These are phyloP conservation scores for Malus sylvestris DNA, from an alignment of 306 rosid genomes.

Conservation along the genomic window DNA sequence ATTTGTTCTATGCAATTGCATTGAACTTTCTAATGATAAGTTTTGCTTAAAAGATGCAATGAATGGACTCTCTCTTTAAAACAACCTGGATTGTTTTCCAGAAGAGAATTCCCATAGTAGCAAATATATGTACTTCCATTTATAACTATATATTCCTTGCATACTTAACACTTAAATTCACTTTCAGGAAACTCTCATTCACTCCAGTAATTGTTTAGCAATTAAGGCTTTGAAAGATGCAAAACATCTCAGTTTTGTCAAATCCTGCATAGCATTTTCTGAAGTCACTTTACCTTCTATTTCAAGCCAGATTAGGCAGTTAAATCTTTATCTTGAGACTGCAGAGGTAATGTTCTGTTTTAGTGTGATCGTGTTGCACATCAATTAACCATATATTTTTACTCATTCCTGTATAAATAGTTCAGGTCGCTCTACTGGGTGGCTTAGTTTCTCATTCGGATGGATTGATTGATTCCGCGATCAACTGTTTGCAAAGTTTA, in stretches of 20 bases:
- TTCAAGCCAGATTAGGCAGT: constrained; percentile 46
- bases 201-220: constrained; percentile 73
- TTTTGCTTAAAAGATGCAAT: not conserved
- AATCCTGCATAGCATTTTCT: constrained; percentile 78
- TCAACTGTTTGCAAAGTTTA: constrained; percentile 50
- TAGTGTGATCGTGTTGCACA: not conserved
- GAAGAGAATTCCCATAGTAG: not conserved
- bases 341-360: constrained; percentile 54
- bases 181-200: constrained; percentile 82
- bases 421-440: constrained; percentile 66
- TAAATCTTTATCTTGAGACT: constrained; percentile 84
- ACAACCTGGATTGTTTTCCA: not conserved
- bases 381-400: constrained; percentile 4
- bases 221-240: constrained; percentile 54
- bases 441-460: constrained; percentile 79
- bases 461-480: constrained; percentile 65
- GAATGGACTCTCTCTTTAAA: constrained; percentile 1
- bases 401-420: constrained; percentile 19
- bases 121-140: not conserved
- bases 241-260: constrained; percentile 47
- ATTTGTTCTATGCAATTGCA: not conserved
- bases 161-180: constrained; percentile 23
- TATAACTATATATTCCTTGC: not conserved
- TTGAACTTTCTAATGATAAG: not conserved
- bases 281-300: constrained; percentile 91